Conservation (phyloP, 2,329 filamentous ascomycete species). For the Trichoderma cornu-damae region DNA sequence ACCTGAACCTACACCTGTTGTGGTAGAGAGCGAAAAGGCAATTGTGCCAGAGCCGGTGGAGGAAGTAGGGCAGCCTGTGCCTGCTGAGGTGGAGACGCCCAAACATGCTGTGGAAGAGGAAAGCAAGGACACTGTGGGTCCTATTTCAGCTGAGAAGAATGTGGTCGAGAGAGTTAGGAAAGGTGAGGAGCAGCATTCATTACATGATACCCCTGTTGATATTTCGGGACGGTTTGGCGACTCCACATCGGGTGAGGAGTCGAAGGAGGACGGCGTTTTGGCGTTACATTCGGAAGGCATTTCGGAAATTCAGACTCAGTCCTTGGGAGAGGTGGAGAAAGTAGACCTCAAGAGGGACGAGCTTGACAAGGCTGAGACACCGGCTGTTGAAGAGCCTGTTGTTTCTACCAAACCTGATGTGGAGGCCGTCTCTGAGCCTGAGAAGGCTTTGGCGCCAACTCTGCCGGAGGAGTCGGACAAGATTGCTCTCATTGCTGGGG, state of each 20-base stretch:
- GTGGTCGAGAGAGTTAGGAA: slow-evolving; percentile 32
- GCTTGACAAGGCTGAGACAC: slow-evolving; percentile 10
- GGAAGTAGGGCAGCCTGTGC: slow-evolving; percentile 17
- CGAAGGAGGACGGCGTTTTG: slow-evolving; percentile 26
- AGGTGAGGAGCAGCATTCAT: slow-evolving; percentile 41
- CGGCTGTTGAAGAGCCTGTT: slow-evolving; percentile 13
- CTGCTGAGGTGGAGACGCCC: slow-evolving; percentile 11
- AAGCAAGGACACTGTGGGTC: slow-evolving; percentile 37
- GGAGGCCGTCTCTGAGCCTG: slow-evolving; percentile 11
- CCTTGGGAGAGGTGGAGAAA: slow-evolving; percentile 22
- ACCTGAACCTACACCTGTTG: not conserved
- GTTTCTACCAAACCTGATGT: slow-evolving; percentile 17
- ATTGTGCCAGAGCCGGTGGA: slow-evolving; percentile 15
- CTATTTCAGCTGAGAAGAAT: slow-evolving; percentile 36
- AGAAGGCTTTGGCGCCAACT: slow-evolving; percentile 3
- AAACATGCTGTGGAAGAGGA: slow-evolving; percentile 30
- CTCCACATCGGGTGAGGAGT: slow-evolving; percentile 25
- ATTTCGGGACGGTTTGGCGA: slow-evolving; percentile 31
- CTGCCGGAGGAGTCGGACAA: slow-evolving; percentile 8
- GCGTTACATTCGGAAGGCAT: slow-evolving; percentile 28
- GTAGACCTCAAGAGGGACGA: slow-evolving; percentile 24
- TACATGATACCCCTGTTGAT: slow-evolving; percentile 37
- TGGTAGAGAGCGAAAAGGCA: not conserved
- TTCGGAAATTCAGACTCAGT: slow-evolving; percentile 23
- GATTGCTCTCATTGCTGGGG: slow-evolving; percentile 13